Base-by-base conservation (phyloP, 106 monocot genomes). In the Vanilla planifolia region DNA sequence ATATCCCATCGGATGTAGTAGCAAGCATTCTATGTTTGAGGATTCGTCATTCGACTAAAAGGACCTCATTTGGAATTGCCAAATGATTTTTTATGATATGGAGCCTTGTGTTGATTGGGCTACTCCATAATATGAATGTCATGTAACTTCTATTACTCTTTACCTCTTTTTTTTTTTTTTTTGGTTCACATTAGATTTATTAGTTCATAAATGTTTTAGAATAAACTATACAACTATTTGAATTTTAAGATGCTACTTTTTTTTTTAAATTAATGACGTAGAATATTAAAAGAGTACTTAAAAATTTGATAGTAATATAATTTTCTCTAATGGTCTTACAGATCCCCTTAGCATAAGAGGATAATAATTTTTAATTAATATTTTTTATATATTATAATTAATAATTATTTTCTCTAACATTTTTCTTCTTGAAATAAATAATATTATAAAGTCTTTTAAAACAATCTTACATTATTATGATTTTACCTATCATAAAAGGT, bases 291-390 rank as follows among this genome's bases (percentile, higher is more conserved):
- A 15, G 33, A 32, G 73, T 66, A 3, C 69, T 82, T 5, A 59
- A 66, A 71, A 51, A 36, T 81, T 81, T 61, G 81, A 67, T 32
- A 81, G 81, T 55, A 76, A 81, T 73, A 73, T 81, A 7, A 70
- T 82, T 28, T 82, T 82, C 59, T 77, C 82, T 37, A 82, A 82
- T 63, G 82, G 77, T 25, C 65, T 82, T 52, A 77, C 48, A 59
- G 82, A 82, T 45, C 82, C 82, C 6, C 73, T 65, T 55, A 77
- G 82, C 52, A 82, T 77, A 43, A 77, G 77, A 64, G 82, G 82
- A 77, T 82, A 61, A 43, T n/a, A n/a, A n/a, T n/a, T n/a, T n/a
- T n/a, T n/a, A n/a, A n/a, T n/a, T n/a, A n/a, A n/a, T n/a, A n/a
- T n/a, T n/a, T n/a, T n/a, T n/a, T n/a, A n/a, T n/a, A n/a, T 1